Conservation (phyloP, 1,284 basidiomycete species). For the Naganishia sp. region DNA sequence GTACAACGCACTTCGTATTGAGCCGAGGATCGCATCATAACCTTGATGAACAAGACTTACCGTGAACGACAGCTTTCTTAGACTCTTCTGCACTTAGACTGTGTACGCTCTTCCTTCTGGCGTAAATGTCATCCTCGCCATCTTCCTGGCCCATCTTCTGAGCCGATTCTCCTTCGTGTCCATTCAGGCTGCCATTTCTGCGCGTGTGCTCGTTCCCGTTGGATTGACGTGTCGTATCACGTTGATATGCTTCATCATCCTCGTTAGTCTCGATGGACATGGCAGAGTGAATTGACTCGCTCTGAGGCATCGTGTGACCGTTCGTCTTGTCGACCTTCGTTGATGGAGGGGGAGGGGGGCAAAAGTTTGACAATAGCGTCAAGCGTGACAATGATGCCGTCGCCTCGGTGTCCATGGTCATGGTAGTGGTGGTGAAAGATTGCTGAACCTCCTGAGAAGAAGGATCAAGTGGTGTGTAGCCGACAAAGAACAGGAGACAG, state of each 20-base stretch:
- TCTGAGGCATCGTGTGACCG: constrained; percentile 19
- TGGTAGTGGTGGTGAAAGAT: background rate
- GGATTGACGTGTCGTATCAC: background rate
- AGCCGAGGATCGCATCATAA: background rate
- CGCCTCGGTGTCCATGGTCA: constrained; percentile 14
- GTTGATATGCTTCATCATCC: background rate
- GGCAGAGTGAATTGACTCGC: constrained; percentile 15
- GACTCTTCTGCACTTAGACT: constrained; percentile 9
- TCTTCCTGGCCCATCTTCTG: constrained; percentile 15
- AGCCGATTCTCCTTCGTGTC: background rate
- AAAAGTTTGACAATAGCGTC: constrained; percentile 18
- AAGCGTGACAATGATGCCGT: constrained; percentile 20
- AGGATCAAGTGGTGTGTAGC: background rate
- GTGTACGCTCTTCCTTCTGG: constrained; percentile 20
- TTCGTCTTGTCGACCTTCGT: background rate
- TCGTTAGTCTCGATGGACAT: constrained; percentile 19
- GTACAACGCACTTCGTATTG: background rate
- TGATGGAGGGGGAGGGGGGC: constrained; percentile 9
- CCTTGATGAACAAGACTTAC: constrained; percentile 17
- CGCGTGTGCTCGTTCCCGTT: background rate
- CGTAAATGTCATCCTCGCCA: constrained; percentile 13
- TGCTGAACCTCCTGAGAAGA: background rate
- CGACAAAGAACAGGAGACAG: background rate
- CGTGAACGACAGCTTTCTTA: constrained; percentile 29
- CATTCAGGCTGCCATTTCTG: background rate